Percentiles rank a stretch among this genome's conserved stretches.
phyloP scores from a whole-genome alignment of 192 early-diverging fungal species.

The Coemansia sp. region DNA sequence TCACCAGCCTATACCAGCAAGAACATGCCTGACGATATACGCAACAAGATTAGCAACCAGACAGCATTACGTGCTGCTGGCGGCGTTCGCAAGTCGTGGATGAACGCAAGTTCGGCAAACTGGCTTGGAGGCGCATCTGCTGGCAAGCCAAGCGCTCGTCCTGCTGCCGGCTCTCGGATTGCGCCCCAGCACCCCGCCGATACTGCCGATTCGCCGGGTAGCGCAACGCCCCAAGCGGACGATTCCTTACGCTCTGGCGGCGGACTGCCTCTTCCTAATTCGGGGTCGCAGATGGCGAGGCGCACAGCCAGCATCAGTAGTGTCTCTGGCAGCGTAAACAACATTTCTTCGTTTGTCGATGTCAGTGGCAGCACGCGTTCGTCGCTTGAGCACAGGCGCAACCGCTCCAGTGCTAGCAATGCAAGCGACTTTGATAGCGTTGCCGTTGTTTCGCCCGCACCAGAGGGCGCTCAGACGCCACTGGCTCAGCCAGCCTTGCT shows the following conservation, averaged over 20 bases:
- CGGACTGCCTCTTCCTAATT: not conserved
- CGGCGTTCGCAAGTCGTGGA: conserved; percentile 60
- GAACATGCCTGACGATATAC: conserved; percentile 55
- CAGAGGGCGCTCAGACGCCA: conserved; percentile 16
- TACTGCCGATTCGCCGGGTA: not conserved
- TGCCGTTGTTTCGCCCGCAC: conserved; percentile 17
- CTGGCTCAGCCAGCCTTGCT: not conserved
- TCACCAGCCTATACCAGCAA: conserved; percentile 48
- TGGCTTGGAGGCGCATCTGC: conserved; percentile 22
- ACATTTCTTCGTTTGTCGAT: not conserved
- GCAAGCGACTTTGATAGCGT: conserved; percentile 31
- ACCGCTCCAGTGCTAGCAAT: conserved; percentile 25
- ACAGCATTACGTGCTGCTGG: conserved; percentile 61
- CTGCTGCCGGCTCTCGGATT: conserved; percentile 1
- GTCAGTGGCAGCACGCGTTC: not conserved
- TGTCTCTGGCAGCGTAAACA: not conserved
- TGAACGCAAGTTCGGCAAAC: conserved; percentile 39
- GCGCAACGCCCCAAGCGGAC: not conserved
- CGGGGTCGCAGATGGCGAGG: conserved; percentile 13
- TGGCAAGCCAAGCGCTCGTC: conserved; percentile 1
- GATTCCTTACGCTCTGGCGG: conserved; percentile 1
- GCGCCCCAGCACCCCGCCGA: conserved; percentile 1
- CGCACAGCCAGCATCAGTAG: conserved; percentile 19
- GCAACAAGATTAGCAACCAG: conserved; percentile 60
- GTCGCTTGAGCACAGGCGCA: conserved; percentile 28